Base-by-base conservation (phyloP, 176 grass and related monocot genomes). In the Carex kokanica region DNA sequence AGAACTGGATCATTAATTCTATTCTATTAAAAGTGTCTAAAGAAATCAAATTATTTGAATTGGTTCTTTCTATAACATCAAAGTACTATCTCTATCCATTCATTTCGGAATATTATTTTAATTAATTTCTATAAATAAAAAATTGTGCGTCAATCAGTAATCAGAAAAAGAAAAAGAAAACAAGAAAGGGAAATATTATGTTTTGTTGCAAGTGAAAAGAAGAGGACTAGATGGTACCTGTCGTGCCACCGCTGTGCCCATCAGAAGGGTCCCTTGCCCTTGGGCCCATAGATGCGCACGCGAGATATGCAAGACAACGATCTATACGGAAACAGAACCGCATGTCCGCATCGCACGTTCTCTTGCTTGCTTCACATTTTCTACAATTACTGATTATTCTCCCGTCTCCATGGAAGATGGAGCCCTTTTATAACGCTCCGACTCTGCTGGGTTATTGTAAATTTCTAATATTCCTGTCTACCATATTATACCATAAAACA, bases 281-380 rank as follows among this genome's bases (percentile, higher is more conserved):
- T 25, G 83, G 83, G 11, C 52, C 68, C 83, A 77, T 52, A 74
- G n/a, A 60, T 60, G 54, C 56, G 83, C 83, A 85, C 59, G 70
- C 69, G 72, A 85, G 54, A 20, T 43, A 74, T 18, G 65, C 47
- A 59, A 67, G 64, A 73, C 43, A 31, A 20, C 54, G 77, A 80
- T 34, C 8, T 65, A 64, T 58, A n/a, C 3, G 6, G 45, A 49
- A 49, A 49, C 45, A 12, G 27, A 27, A 27, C 17, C 38, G 12
- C 74, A 49, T 55, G 12, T 1, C 17, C 38, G 12, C 74, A 49
- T 55, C 12, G 23, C 16, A 20, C 25, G 9, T 54, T 53, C 38
- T 54, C 21, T 11, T 54, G 23, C 3, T 74, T 47, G 43, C 16
- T 24, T 51, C 38, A 64, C 12, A 65, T 65, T 16, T 34, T 29